A percentile compares a stretch with the other conserved stretches of the same genome.
phyloP scores from a whole-genome alignment of 139 green algal species.

The Picochlorum costavermella region DNA sequence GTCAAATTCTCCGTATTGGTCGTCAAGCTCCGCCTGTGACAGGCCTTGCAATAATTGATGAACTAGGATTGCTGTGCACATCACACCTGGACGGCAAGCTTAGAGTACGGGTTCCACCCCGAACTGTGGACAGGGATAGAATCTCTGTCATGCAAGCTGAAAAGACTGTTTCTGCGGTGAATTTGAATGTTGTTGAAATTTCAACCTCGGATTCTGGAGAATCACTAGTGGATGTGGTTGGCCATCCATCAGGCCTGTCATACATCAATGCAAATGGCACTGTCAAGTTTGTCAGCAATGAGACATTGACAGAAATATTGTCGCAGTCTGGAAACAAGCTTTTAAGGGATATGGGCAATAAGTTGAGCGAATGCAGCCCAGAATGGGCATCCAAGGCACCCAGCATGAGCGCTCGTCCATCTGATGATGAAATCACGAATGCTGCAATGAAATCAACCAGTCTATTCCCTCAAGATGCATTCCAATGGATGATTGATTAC shows the following conservation, averaged over 20 bases:
- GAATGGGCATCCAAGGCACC: neutral
- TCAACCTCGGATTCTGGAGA: neutral
- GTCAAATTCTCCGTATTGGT: constrained; percentile 28
- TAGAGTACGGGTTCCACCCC: constrained; percentile 20
- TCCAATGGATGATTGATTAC: constrained; percentile 27
- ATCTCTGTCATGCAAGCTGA: neutral
- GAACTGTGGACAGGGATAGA: neutral
- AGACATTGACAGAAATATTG: neutral
- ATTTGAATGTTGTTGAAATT: constrained; percentile 1
- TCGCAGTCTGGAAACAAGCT: neutral
- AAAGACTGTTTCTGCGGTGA: neutral
- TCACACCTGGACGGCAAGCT: constrained; percentile 34
- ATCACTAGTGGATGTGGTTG: neutral
- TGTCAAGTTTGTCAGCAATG: neutral
- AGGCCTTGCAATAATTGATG: constrained; percentile 24
- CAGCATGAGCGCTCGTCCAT: neutral
- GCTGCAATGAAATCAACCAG: neutral
- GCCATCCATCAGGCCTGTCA: neutral
- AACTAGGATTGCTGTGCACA: constrained; percentile 29
- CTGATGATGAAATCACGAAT: neutral
- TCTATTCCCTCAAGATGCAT: constrained; percentile 6
- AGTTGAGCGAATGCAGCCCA: neutral
- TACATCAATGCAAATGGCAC: neutral
- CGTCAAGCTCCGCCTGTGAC: constrained; percentile 12
- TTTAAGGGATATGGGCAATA: neutral